phyloP scores from a whole-genome alignment of 1,139 yeast species.

The Kodamaea sp. region DNA sequence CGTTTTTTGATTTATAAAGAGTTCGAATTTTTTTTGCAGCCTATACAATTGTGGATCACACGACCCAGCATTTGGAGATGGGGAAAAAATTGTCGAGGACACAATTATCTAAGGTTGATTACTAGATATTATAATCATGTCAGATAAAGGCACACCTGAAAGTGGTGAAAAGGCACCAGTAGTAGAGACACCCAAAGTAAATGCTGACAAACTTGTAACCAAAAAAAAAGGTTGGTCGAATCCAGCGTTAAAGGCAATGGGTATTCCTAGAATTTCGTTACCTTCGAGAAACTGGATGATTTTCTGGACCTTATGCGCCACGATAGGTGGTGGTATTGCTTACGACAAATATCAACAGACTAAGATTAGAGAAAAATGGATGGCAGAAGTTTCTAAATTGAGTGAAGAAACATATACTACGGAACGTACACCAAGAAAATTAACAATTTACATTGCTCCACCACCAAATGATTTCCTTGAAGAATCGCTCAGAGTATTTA shows the following conservation, averaged over 20 bases:
- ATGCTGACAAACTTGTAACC: constrained; percentile 1
- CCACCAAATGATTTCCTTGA: constrained; percentile 93
- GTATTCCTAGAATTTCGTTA: constrained; percentile 68
- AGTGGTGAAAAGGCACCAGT: constrained; percentile 1
- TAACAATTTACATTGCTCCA: constrained; percentile 85
- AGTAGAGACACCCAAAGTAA: constrained; percentile 1
- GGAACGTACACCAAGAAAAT: constrained; percentile 60
- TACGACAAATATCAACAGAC: constrained; percentile 79
- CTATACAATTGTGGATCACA: too few species aligned
- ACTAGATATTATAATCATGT: not conserved
- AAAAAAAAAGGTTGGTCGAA: constrained; percentile 57
- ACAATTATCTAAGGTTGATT: too few species aligned
- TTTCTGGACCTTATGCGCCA: constrained; percentile 71
- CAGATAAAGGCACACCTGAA: constrained; percentile 1
- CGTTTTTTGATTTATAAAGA: too few species aligned
- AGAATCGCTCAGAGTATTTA: constrained; percentile 68
- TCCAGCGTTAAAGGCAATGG: constrained; percentile 88
- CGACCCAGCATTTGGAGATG: too few species aligned
- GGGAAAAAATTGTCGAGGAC: too few species aligned
- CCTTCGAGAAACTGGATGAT: constrained; percentile 95
- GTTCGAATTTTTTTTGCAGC: too few species aligned
- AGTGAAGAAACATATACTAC: constrained; percentile 38
- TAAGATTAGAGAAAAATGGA: constrained; percentile 62
- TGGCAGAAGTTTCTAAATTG: constrained; percentile 52
- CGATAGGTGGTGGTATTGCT: constrained; percentile 65